phyloP scores from a whole-genome alignment of 495 filamentous ascomycete genomes.

The Lophium mytilinum region DNA sequence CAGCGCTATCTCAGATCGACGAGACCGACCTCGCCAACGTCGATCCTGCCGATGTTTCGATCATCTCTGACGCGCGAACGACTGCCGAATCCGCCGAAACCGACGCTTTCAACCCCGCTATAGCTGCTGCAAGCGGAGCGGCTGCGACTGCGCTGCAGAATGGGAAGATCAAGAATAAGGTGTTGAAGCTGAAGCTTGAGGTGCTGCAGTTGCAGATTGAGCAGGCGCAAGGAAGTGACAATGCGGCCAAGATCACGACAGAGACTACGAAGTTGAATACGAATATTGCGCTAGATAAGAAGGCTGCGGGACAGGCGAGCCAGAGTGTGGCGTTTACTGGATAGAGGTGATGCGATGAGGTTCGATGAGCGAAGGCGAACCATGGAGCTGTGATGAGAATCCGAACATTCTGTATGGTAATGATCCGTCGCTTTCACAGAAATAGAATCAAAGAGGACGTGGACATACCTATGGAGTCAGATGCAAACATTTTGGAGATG shows the following conservation, averaged over 20 bases:
- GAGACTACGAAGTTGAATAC: slow-evolving; percentile 40
- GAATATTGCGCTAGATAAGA: slow-evolving; percentile 37
- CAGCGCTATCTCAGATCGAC: slow-evolving; percentile 34
- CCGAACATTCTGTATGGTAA: background rate
- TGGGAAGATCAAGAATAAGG: slow-evolving; percentile 50
- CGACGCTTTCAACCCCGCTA: slow-evolving; percentile 38
- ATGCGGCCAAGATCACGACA: slow-evolving; percentile 28
- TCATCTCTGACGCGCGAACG: slow-evolving; percentile 36
- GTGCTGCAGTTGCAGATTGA: slow-evolving; percentile 31
- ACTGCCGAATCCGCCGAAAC: slow-evolving; percentile 38
- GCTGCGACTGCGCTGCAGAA: slow-evolving; percentile 35
- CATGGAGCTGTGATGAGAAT: background rate
- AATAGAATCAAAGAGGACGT: no score
- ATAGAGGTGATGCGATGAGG: background rate
- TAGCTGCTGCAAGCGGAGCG: slow-evolving; percentile 29
- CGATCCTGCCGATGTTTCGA: slow-evolving; percentile 31
- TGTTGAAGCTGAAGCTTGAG: slow-evolving; percentile 42
- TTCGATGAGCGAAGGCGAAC: background rate
- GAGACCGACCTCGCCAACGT: slow-evolving; percentile 32
- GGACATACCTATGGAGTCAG: no score
- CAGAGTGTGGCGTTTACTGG: slow-evolving; percentile 34
- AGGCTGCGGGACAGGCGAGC: slow-evolving; percentile 31
- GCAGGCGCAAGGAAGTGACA: slow-evolving; percentile 34
- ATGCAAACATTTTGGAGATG: no score
- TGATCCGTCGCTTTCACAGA: no score